Base-by-base conservation (phyloP, 768 basidiomycete genomes). In the Cyclocybe cylindracea region DNA sequence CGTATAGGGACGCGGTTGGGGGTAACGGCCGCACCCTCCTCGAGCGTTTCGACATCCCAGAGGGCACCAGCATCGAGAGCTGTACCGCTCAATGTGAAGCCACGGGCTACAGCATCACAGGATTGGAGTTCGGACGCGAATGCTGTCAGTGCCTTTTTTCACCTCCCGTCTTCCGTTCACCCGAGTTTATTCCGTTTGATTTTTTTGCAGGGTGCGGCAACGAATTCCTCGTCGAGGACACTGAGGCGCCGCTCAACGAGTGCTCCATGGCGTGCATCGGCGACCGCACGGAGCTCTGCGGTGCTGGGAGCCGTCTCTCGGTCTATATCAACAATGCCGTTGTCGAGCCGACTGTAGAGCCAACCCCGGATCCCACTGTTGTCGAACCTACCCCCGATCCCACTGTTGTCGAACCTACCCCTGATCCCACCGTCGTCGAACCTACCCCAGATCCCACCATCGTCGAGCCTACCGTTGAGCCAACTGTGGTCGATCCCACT, bases 71-170 rank as follows among this genome's bases (percentile, higher is more conserved):
- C 3, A 48, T 55, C 36, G 57, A 58, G 44, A 41, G 34, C 29
- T 58, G 60, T 51, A 58, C 57, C 8, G 43, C 49, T 33, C 31
- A 45, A 33, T 61, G 60, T 43, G 36, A 48, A 11, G 34, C 39
- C 4, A 49, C 46, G 7, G 60, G 57, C 8, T 61, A 56, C 46
- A 50, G 16, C 19, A 52, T 61, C 51, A 29, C 50, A 4, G 60
- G 60, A 5, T 53, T 61, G n/a, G 60, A 61, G 43, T 61, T 58
- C 33, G 57, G 60, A 9, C 44, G 51, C 29, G 57, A 58, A 48
- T 61, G 57, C 55, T 58, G 60, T 58, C 39, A 9, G 60, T 58
- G 18, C 13, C 16, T 10, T 33, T 18, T 33, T 37, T 29, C 8
- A 11, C 3, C 7, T 35, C 39, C 2, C 10, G 37, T 18, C 29